phyloP scores from a whole-genome alignment of 768 basidiomycete species.

The Macrocybe gigantea region DNA sequence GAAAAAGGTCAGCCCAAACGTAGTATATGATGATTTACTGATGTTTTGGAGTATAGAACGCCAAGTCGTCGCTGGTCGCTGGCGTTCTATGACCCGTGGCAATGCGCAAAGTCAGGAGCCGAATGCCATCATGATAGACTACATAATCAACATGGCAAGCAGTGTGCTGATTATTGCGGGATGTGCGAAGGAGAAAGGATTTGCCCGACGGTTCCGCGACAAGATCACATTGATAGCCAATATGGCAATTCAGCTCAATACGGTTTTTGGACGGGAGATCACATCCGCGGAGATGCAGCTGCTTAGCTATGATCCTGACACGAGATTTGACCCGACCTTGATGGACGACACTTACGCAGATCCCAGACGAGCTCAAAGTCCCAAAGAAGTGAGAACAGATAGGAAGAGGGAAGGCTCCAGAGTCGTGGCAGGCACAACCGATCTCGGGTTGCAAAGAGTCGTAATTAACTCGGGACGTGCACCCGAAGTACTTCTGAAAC shows the following conservation, averaged over 20 bases:
- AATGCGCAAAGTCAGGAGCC: constrained; percentile 30
- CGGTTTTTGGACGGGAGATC: constrained; percentile 6
- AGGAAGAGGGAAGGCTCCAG: constrained; percentile 1
- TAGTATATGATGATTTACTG: neutral
- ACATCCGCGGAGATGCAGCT: constrained; percentile 4
- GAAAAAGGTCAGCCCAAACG: constrained; percentile 7
- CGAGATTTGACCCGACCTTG: neutral
- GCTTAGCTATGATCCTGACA: neutral
- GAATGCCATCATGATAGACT: constrained; percentile 4
- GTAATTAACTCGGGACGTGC: neutral
- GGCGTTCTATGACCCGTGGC: constrained; percentile 46
- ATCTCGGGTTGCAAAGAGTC: constrained; percentile 11
- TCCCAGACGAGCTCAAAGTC: neutral
- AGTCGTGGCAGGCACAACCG: constrained; percentile 13
- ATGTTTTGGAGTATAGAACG: constrained; percentile 26
- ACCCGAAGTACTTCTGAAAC: constrained; percentile 10
- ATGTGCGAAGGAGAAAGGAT: neutral
- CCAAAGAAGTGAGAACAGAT: neutral
- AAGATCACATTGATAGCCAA: constrained; percentile 1
- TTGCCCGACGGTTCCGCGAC: constrained; percentile 2
- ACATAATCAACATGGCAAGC: neutral
- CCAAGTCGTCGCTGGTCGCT: constrained; percentile 47
- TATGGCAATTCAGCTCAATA: constrained; percentile 2
- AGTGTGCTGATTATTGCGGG: constrained; percentile 6
- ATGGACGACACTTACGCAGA: constrained; percentile 9